These are phyloP conservation scores for Cavenderia fasciculata DNA, from an alignment of 78 protist species.

Conservation along the genomic window DNA sequence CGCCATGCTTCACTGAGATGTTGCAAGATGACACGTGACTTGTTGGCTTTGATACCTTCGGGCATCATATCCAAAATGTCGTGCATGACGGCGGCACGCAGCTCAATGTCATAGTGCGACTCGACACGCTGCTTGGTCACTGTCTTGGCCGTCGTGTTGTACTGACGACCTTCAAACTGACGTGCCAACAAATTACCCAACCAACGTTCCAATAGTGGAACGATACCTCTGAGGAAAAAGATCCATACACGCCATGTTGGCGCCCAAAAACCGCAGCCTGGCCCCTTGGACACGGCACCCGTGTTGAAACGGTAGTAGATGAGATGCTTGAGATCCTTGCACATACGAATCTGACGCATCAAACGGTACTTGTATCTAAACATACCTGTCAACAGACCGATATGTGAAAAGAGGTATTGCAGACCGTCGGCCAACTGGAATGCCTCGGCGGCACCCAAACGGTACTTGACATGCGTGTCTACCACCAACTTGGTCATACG, in stretches of 20 bases:
- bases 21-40: conserved; percentile 95
- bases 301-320: conserved; percentile 99
- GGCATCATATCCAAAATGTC: conserved; percentile 99
- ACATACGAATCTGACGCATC: conserved; percentile 99
- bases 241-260: conserved; percentile 99
- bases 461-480: conserved; percentile 99
- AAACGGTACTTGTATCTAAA: conserved; percentile 99
- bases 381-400: conserved; percentile 99
- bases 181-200: conserved; percentile 99
- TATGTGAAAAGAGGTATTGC: conserved; percentile 98
- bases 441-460: conserved; percentile 98
- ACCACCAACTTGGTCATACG: conserved; percentile 98
- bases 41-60: conserved; percentile 97
- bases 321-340: conserved; percentile 97
- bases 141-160: conserved; percentile 96
- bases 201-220: conserved; percentile 99
- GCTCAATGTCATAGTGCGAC: conserved; percentile 97
- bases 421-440: conserved; percentile 97
- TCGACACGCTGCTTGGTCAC: conserved; percentile 99
- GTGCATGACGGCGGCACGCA: conserved; percentile 98
- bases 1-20: conserved; percentile 99
- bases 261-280: conserved; percentile 99
- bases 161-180: conserved; percentile 99
- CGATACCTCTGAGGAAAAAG: conserved; percentile 99
- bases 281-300: conserved; percentile 99